These are phyloP conservation scores for Alternaria triticina DNA, from an alignment of 2,329 filamentous ascomycete species.

Conservation along the genomic window DNA sequence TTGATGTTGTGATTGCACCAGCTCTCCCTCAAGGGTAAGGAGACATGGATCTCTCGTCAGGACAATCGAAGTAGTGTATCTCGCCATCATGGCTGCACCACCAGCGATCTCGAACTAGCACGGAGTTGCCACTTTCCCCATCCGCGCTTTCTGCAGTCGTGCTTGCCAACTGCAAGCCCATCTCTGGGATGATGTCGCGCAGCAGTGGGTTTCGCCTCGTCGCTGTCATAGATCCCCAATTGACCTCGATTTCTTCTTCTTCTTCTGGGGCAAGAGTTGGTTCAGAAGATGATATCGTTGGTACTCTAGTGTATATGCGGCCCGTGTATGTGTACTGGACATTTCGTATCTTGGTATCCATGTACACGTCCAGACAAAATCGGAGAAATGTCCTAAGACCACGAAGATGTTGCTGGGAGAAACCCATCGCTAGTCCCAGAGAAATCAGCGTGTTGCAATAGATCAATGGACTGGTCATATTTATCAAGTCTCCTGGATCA, in stretches of 20 bases:
- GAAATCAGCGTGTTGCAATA: not conserved
- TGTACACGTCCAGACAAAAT: too few species aligned
- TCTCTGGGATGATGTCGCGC: not conserved
- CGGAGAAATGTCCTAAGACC: too few species aligned
- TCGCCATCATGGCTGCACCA: not conserved
- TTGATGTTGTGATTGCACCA: too few species aligned
- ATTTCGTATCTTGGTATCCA: too few species aligned
- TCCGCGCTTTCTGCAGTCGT: not conserved
- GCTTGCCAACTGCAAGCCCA: not conserved
- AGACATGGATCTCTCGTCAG: too few species aligned
- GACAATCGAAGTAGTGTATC: not conserved
- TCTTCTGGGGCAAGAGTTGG: rapidly evolving
- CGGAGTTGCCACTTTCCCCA: too few species aligned
- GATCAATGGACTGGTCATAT: rapidly evolving
- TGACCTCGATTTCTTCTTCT: not conserved
- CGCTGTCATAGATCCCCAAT: not conserved
- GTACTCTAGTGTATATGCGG: not conserved
- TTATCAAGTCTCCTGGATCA: not conserved
- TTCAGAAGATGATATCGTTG: rapidly evolving
- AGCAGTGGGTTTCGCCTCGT: not conserved
- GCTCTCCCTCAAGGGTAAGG: too few species aligned
- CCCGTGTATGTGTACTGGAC: not conserved
- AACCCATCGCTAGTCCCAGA: not conserved
- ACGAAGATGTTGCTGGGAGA: too few species aligned
- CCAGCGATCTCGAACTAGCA: rapidly evolving